A percentile compares a stretch with the other conserved stretches of the same genome.
Evolutionary conservation across 768 basidiomycete genomes (phyloP).

Genomic region (Lactifluus subvellereus): DNA sequence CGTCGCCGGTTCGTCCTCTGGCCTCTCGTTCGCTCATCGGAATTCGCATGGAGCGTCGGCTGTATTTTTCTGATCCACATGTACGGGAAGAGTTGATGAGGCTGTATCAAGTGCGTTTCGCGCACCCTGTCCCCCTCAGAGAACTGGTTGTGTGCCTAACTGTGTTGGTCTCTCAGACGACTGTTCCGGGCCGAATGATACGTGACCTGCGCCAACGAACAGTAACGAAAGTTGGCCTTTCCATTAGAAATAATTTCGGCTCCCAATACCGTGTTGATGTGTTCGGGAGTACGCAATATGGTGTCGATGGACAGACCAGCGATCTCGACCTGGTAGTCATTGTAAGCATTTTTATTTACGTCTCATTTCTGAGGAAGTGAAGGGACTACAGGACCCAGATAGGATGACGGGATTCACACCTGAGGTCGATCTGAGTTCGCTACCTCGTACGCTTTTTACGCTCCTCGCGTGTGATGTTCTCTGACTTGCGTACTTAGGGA

Average conservation of each 20-base stretch:
- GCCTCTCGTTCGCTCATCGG: not conserved
- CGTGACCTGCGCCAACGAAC: constrained; percentile 15
- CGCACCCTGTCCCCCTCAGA: not conserved
- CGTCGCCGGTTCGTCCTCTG: not conserved
- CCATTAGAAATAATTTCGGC: constrained; percentile 29
- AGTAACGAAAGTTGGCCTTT: constrained; percentile 1
- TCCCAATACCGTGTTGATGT: constrained; percentile 32
- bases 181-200: not conserved
- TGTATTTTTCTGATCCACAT: not conserved
- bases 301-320: constrained; percentile 36
- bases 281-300: constrained; percentile 51
- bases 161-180: not conserved
- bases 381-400: constrained; percentile 31
- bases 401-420: constrained; percentile 31
- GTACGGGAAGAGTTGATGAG: constrained; percentile 9
- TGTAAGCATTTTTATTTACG: constrained; percentile 33
- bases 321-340: constrained; percentile 51
- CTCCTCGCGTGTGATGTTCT: not conserved
- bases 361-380: not conserved
- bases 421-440: constrained; percentile 23
- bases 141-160: not conserved
- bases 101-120: constrained; percentile 8
- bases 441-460: constrained; percentile 29
- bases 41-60: constrained; percentile 5
- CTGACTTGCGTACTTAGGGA: constrained; percentile 19